A percentile compares a stretch with the other conserved stretches of the same genome.
phyloP scores from a whole-genome alignment of 176 grass and related monocot genomes.

The Urochloa ruziziensis region DNA sequence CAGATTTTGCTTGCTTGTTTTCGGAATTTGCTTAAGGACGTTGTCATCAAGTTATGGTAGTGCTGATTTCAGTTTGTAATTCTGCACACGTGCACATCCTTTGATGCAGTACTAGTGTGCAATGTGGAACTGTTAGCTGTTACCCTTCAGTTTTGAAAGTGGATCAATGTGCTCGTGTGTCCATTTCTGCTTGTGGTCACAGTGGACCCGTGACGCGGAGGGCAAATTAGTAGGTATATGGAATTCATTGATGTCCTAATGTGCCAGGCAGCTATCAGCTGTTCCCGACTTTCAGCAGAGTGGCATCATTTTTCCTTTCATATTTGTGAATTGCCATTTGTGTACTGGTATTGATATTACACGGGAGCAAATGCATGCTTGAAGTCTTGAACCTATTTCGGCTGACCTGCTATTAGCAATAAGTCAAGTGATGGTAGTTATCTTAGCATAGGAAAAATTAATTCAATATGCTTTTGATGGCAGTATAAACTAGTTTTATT shows the following conservation, averaged over 20 bases:
- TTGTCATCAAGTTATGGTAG: not conserved
- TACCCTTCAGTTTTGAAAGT: not conserved
- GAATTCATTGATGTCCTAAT: not conserved
- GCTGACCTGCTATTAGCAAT: not conserved
- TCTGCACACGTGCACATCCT: not conserved
- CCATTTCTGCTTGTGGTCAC: not conserved
- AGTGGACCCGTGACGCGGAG: not conserved
- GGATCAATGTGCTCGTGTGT: not conserved
- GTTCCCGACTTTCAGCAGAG: not conserved
- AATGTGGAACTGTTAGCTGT: not conserved
- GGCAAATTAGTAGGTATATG: not conserved
- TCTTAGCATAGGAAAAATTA: not conserved
- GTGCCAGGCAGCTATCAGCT: not conserved
- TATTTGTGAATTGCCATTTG: not conserved
- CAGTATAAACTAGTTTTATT: not conserved
- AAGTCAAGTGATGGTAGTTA: not conserved
- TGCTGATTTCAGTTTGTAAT: not conserved
- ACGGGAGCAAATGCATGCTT: not conserved
- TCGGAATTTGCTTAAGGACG: not conserved
- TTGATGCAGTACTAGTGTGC: not conserved
- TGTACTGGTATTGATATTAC: not conserved
- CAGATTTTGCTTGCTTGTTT: not conserved
- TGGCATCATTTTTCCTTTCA: not conserved
- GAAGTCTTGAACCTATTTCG: not conserved
- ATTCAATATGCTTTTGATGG: not conserved